Evolutionary conservation across 2,329 filamentous ascomycete genomes (phyloP).

Genomic region (Aspergillus brasiliensis): DNA sequence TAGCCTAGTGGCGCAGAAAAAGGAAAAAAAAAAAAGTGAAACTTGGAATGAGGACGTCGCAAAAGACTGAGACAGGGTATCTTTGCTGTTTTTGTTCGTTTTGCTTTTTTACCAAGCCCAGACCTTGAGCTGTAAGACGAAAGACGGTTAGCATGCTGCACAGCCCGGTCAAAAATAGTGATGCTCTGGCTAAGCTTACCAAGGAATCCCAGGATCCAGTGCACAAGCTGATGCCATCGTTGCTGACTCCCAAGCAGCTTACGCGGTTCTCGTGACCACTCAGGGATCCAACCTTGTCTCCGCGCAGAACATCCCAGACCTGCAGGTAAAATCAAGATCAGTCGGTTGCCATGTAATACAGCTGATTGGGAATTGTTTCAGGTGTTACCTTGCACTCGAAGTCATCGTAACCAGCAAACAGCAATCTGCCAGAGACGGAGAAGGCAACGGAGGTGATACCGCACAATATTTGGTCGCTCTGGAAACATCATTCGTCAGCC

Average conservation of each 20-base stretch:
- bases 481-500: constrained; percentile 17
- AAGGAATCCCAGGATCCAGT: constrained; percentile 99
- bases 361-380: neutral
- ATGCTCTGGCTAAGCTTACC: constrained; percentile 60
- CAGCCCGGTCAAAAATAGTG: neutral
- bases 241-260: constrained; percentile 97
- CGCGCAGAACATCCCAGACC: constrained; percentile 97
- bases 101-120: constrained; percentile 69
- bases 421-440: constrained; percentile 89
- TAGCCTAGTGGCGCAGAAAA: constrained; percentile 38
- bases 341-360: constrained; percentile 17
- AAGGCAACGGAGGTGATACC: constrained; percentile 98
- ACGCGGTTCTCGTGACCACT: constrained; percentile 98
- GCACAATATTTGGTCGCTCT: constrained; percentile 97
- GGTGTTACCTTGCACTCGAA: constrained; percentile 95
- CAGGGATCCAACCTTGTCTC: constrained; percentile 94
- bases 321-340: constrained; percentile 43
- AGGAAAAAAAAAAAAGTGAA: constrained; percentile 29
- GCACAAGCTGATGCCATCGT: constrained; percentile 98
- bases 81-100: constrained; percentile 32
- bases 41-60: constrained; percentile 41
- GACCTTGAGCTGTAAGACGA: constrained; percentile 70
- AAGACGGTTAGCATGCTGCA: constrained; percentile 14
- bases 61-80: constrained; percentile 41
- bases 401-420: constrained; percentile 98